Conservation (phyloP, 805 yeast species). For the Monosporozyma servazzii region DNA sequence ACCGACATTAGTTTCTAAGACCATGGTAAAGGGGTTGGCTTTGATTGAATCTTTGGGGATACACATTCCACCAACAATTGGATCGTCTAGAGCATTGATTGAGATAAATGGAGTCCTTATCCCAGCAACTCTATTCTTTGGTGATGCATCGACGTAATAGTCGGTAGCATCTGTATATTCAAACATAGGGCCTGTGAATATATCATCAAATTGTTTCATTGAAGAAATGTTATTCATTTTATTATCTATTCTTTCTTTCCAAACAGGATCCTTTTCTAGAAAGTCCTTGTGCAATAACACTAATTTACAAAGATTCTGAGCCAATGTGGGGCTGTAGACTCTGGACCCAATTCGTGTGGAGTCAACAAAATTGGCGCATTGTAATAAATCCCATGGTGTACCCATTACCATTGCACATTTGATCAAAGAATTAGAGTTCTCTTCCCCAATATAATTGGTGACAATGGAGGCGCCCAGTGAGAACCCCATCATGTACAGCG, state of each 20-base stretch:
- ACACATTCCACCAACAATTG: constrained; percentile 47
- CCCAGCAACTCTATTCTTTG: constrained; percentile 40
- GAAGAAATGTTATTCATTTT: constrained; percentile 24
- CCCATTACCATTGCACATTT: constrained; percentile 54
- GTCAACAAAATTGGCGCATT: constrained; percentile 39
- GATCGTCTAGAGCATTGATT: constrained; percentile 66
- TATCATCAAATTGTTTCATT: constrained; percentile 52
- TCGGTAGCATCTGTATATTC: constrained; percentile 56
- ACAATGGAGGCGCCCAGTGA: constrained; percentile 72
- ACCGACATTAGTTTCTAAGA: constrained; percentile 57
- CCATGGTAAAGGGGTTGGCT: constrained; percentile 49
- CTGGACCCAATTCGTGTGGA: constrained; percentile 35
- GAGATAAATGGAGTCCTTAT: constrained; percentile 57
- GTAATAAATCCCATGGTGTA: constrained; percentile 65
- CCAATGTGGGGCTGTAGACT: constrained; percentile 44
- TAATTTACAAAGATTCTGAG: constrained; percentile 37
- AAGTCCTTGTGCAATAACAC: constrained; percentile 35
- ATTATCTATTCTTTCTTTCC: constrained; percentile 12
- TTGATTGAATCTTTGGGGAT: constrained; percentile 41
- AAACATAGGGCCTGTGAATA: constrained; percentile 54
- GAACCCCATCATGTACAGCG: constrained; percentile 67
- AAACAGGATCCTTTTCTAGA: constrained; percentile 26
- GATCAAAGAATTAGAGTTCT: constrained; percentile 37
- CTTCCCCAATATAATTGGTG: constrained; percentile 64
- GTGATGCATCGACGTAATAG: constrained; percentile 57